Conservation (phyloP, 495 filamentous ascomycete genomes). For the Aspergillus ostianus region DNA sequence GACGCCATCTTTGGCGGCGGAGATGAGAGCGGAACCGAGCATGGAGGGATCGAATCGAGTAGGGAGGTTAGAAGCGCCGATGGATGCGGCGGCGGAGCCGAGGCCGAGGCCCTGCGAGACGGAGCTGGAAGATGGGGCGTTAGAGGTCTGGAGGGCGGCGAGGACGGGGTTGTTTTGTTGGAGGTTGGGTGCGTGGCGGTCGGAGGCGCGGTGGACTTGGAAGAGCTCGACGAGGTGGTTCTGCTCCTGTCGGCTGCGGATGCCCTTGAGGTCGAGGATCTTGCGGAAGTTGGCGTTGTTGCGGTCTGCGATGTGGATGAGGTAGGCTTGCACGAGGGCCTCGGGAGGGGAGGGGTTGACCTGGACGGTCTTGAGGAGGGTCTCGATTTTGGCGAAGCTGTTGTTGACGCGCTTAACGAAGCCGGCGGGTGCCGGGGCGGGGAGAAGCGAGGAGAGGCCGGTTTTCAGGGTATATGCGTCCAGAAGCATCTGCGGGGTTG, state of each 20-base stretch:
- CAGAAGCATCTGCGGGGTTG: conserved; percentile 71
- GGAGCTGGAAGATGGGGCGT: conserved; percentile 39
- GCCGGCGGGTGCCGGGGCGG: conserved; percentile 51
- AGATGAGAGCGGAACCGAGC: conserved; percentile 69
- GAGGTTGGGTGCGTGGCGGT: conserved; percentile 48
- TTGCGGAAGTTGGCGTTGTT: conserved; percentile 95
- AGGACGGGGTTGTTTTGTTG: conserved; percentile 46
- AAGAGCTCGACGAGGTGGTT: conserved; percentile 83
- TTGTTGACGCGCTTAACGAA: conserved; percentile 88
- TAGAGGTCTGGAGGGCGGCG: conserved; percentile 35
- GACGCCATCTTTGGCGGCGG: conserved; percentile 85
- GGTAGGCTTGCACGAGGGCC: conserved; percentile 93
- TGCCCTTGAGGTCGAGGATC: conserved; percentile 89
- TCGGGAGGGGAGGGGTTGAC: conserved; percentile 88
- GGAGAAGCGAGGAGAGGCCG: conserved; percentile 54
- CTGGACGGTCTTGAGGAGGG: conserved; percentile 93
- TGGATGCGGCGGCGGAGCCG: conserved; percentile 39
- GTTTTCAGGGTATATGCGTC: conserved; percentile 92
- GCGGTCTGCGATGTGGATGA: conserved; percentile 87
- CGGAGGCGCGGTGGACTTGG: conserved; percentile 68
- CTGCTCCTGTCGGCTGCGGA: conserved; percentile 76
- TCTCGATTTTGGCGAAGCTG: conserved; percentile 83
- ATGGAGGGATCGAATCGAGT: conserved; percentile 73
- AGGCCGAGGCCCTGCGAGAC: conserved; percentile 42
- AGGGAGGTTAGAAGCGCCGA: conserved; percentile 40